Evolutionary conservation across 371 early-diverging fungal species (phyloP).

Genomic region (Mortierella sp.): DNA sequence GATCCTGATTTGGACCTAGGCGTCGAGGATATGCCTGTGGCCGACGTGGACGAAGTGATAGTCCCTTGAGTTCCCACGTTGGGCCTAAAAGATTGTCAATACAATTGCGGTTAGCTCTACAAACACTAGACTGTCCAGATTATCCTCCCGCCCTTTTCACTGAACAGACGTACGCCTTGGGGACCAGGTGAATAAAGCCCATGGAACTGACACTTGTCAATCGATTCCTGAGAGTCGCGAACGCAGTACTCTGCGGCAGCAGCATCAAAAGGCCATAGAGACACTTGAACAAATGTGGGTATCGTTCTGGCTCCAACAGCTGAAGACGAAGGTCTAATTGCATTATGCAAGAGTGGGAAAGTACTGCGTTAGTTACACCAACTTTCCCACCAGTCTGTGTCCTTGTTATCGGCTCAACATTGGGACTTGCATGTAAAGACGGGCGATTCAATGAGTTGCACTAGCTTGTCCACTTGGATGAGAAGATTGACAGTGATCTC

Average conservation of each 20-base stretch:
- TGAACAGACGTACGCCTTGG: constrained; percentile 56
- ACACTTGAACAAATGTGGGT: constrained; percentile 86
- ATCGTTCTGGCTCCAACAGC: constrained; percentile 86
- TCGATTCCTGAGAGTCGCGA: constrained; percentile 90
- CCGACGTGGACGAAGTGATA: constrained; percentile 8
- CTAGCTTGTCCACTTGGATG: constrained; percentile 93
- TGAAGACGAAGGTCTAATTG: constrained; percentile 81
- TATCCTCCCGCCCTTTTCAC: neutral
- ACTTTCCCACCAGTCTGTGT: too few relatives aligned
- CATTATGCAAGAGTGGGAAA: too few relatives aligned
- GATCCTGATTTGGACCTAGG: constrained; percentile 23
- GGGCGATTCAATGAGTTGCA: constrained; percentile 94
- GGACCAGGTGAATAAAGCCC: constrained; percentile 69
- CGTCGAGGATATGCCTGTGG: constrained; percentile 7
- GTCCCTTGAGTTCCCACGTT: constrained; percentile 12
- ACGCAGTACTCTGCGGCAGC: constrained; percentile 92
- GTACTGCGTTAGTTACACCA: too few relatives aligned
- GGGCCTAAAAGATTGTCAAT: constrained; percentile 6
- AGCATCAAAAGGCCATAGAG: constrained; percentile 94
- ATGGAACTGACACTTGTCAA: constrained; percentile 78
- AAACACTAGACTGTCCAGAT: too few relatives aligned
- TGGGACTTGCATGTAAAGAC: constrained; percentile 85
- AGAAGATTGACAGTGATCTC: constrained; percentile 91
- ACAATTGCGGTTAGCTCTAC: neutral
- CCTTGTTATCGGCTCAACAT: neutral